These are phyloP conservation scores for Eragrostis curvula DNA, from an alignment of 176 grass and related monocot genomes.

Conservation along the genomic window DNA sequence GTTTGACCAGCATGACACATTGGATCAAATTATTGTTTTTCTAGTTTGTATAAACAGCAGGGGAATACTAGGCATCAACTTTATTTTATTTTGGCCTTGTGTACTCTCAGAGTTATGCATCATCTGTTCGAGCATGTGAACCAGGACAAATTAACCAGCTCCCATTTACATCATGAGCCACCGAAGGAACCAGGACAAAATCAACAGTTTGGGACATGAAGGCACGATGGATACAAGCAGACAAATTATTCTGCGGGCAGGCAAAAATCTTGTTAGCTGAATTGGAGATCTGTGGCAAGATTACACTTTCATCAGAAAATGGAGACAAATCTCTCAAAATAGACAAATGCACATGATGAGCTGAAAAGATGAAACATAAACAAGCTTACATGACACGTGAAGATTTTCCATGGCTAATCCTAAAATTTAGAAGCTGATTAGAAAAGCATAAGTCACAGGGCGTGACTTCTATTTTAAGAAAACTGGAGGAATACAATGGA, in stretches of 20 bases:
- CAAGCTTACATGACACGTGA: neutral
- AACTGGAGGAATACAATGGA: neutral
- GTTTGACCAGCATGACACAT: too few species aligned
- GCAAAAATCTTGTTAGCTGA: constrained; percentile 38
- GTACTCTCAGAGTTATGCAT: too few species aligned
- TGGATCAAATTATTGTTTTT: too few species aligned
- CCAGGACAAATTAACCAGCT: too few species aligned
- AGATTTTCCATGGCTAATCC: neutral
- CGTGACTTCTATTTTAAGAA: neutral
- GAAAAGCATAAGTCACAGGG: neutral
- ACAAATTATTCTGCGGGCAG: constrained; percentile 13
- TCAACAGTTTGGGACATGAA: too few species aligned
- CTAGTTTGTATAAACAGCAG: too few species aligned
- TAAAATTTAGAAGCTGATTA: neutral
- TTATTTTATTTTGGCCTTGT: too few species aligned
- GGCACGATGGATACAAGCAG: neutral
- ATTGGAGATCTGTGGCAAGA: constrained; percentile 40
- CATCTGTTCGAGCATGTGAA: too few species aligned
- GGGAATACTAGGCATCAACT: too few species aligned
- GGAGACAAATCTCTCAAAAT: neutral
- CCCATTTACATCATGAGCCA: too few species aligned
- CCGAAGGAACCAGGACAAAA: too few species aligned
- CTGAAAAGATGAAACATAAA: neutral
- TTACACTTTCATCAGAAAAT: neutral
- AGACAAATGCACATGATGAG: neutral